phyloP scores from a whole-genome alignment of 2,329 filamentous ascomycete genomes.

The Didymella pomorum region DNA sequence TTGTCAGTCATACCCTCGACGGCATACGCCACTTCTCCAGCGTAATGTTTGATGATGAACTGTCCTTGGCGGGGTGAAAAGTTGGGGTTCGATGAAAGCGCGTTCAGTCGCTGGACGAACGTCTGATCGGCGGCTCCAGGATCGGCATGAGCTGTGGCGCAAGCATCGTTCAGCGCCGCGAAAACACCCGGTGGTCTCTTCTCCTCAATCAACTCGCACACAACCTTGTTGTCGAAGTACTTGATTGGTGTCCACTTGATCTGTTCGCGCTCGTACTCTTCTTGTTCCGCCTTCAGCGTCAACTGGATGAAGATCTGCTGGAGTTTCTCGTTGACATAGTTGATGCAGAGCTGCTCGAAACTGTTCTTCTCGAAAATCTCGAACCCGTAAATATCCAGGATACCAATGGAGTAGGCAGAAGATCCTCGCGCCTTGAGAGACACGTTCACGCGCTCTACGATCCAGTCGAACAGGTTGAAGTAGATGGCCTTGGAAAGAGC shows the following conservation, averaged over 20 bases:
- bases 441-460: constrained; percentile 88
- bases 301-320: constrained; percentile 99
- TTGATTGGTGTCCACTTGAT: constrained; percentile 99
- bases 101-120: constrained; percentile 91
- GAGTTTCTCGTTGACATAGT: constrained; percentile 99
- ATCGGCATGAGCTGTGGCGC: constrained; percentile 97
- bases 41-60: constrained; percentile 99
- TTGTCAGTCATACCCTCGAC: constrained; percentile 98
- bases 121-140: constrained; percentile 93
- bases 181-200: constrained; percentile 90
- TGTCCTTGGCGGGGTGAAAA: constrained; percentile 91
- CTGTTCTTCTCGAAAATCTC: constrained; percentile 99
- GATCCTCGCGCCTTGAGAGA: constrained; percentile 81
- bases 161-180: constrained; percentile 95
- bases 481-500: constrained; percentile 96
- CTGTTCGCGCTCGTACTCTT: constrained; percentile 94
- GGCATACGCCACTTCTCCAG: constrained; percentile 93
- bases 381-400: constrained; percentile 98
- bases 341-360: constrained; percentile 99
- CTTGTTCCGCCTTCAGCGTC: constrained; percentile 94
- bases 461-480: constrained; percentile 98
- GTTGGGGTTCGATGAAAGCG: constrained; percentile 85
- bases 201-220: constrained; percentile 96
- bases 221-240: constrained; percentile 99
- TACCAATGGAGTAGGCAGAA: constrained; percentile 87